Evolutionary conservation across 495 filamentous ascomycete species (phyloP).

Genomic region (Penicillium parvum): DNA sequence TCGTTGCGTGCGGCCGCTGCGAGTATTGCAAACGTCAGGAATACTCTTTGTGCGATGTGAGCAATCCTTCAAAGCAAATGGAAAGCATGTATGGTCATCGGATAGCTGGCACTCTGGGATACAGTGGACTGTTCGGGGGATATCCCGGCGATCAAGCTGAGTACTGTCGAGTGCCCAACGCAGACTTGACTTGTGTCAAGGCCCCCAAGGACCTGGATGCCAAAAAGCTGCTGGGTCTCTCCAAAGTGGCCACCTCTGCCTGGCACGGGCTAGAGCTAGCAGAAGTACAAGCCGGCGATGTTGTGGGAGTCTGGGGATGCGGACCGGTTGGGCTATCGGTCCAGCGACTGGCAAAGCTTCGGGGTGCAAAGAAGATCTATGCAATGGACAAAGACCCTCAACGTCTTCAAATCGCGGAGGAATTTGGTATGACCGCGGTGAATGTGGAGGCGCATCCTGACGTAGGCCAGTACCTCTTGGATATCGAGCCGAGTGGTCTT

Average conservation of each 20-base stretch:
- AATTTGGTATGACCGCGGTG: constrained; percentile 24
- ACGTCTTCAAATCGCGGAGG: constrained; percentile 22
- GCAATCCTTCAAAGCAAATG: constrained; percentile 58
- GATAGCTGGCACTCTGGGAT: constrained; percentile 24
- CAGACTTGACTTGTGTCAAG: constrained; percentile 31
- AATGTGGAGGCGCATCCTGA: constrained; percentile 22
- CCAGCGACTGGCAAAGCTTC: constrained; percentile 20
- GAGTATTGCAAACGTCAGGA: constrained; percentile 25
- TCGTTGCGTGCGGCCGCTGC: constrained; percentile 62
- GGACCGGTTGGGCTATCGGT: constrained; percentile 29
- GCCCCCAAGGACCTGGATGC: constrained; percentile 51
- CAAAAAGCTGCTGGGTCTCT: constrained; percentile 33
- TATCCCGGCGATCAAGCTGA: constrained; percentile 59
- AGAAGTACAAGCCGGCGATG: constrained; percentile 32
- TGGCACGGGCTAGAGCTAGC: constrained; percentile 34
- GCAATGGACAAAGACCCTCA: constrained; percentile 29
- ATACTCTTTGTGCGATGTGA: constrained; percentile 67
- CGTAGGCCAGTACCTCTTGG: constrained; percentile 25
- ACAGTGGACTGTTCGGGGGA: constrained; percentile 57
- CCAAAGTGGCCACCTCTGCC: constrained; percentile 34
- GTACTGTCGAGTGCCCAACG: constrained; percentile 37
- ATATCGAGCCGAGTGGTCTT: constrained; percentile 28
- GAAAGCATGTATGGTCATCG: constrained; percentile 53
- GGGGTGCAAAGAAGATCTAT: constrained; percentile 28
- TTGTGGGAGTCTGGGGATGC: constrained; percentile 43